Base-by-base conservation (phyloP, 202 grass and related monocot species). In the Hordeum pubiflorum region DNA sequence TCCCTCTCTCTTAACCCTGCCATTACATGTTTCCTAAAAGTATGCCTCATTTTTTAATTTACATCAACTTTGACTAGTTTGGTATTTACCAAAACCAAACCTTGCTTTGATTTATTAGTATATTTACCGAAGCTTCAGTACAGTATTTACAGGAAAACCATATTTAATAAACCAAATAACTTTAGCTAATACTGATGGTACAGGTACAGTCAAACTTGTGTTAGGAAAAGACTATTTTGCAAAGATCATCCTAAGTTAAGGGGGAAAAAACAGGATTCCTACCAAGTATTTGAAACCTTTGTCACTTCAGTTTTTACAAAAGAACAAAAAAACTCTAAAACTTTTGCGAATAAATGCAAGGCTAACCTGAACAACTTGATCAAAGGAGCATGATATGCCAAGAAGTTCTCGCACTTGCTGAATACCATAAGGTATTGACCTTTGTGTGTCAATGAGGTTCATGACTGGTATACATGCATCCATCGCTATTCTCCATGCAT, bases 391-490 rank as follows among this genome's bases (percentile, higher is more conserved):
- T 77, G 95, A 95, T 79, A 95, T 98, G 69, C 95, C 95, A 88
- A 98, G 65, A 79, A 94, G 86, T 86, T 98, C 86, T 75, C 44
- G 87, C 81, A 93, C 65, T 89, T 94, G 90, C 72, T 95, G 95
- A 79, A 98, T 90, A 64, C 90, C 92, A 64, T 91, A 93, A 79
- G 95, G 95, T 43, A 85, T 87, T 63, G 95, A 98, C 63, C 92
- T 80, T 37, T 64, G 87, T 74, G 88, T 93, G 61, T 98, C 92
- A 61, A 98, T 91, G 52, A 98, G 95, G 38, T 90, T 70, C 33
- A 95, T 87, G 29, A 98, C 86, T n/a, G 95, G 92, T 89, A 98
- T 77, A 83, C 95, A 95, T 29, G 95, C 95, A 91, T 98, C 95
- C 48, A 98, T 91, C 74, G 80, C 40, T 68, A 83, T 94, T 77